Evolutionary conservation across 805 yeast species (phyloP), one percentile per base, ranked within the genome.

Genomic region (Kurtzmaniella fragi): DNA sequence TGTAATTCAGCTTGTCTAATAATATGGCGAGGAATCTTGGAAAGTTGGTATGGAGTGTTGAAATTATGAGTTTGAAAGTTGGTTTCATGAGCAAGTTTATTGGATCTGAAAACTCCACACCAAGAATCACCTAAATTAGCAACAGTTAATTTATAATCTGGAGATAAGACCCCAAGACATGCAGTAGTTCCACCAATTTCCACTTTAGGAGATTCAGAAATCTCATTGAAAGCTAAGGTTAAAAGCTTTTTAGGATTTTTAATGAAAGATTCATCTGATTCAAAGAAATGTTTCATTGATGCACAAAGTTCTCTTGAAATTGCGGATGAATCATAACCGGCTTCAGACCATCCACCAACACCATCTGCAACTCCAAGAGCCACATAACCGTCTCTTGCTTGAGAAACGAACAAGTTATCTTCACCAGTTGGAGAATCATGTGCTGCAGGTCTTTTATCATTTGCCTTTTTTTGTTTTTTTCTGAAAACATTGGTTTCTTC

Each of bases 341-440:
- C 82, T 44, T 86, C 93, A 1, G 85, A 77, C 97, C 98, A 91
- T 3, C 98, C 98, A 12, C 98, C 98, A 3, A 93, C 98, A 11
- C 99, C 99, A 62, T 91, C 99, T 5, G 96, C 84, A 3, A 85
- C 93, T 16, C 91, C 95, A n/a, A 80, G 71, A 4, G 83, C 76
- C 0, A 82, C 45, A 23, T 60, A 61, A 2, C 72, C 69, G 36
- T 64, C 62, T 1, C 16, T 20, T 23, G 62, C 62, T 16, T 59
- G 59, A 7, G 77, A 70, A 20, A 80, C 67, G 42, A 84, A 78
- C 49, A 71, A 79, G 53, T 82, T 84, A 53, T 85, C 95, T 53
- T 85, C 95, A 3, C 95, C 95, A 2, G 87, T 73, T 4, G 85
- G 79, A 5, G 70, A 64, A n/a, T 36, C 33, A 31, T 49, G 45